Percentiles rank a stretch among this genome's conserved stretches.
These are phyloP conservation scores for Ceratocystis colombiana DNA, from an alignment of 2,329 filamentous ascomycete genomes.

Conservation along the genomic window DNA sequence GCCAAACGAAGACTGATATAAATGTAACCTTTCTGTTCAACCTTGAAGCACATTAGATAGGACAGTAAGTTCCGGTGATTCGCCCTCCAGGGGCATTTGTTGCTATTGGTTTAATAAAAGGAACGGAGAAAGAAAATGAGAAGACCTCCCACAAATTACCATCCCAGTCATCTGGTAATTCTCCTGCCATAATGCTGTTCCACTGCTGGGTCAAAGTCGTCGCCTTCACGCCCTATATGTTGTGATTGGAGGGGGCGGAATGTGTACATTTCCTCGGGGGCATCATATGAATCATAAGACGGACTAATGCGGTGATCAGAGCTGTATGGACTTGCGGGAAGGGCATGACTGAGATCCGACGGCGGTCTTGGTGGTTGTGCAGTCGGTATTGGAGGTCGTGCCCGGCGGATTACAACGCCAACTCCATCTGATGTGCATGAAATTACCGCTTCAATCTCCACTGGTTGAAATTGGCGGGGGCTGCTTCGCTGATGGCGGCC, in stretches of 20 bases:
- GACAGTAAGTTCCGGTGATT: constrained; percentile 1
- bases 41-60: not conserved
- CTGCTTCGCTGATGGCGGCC: constrained; percentile 19
- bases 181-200: not conserved
- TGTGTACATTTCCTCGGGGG: constrained; percentile 37
- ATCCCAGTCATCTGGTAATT: not conserved
- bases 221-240: constrained; percentile 38
- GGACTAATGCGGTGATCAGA: constrained; percentile 4
- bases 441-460: constrained; percentile 80
- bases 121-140: not conserved
- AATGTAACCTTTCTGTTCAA: not conserved
- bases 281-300: constrained; percentile 37
- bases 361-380: constrained; percentile 42
- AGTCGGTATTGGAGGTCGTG: constrained; percentile 57
- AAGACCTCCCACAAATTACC: not conserved
- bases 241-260: constrained; percentile 38
- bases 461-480: constrained; percentile 26
- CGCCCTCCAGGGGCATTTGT: not conserved
- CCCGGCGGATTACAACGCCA: constrained; percentile 67
- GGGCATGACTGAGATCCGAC: constrained; percentile 32
- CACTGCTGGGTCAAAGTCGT: constrained; percentile 37
- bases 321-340: constrained; percentile 24
- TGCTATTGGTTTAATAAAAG: not conserved
- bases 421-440: constrained; percentile 83
- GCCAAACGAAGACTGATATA: not conserved